Conservation (phyloP, 768 basidiomycete genomes). For the Hydnomerulius pinastri region DNA sequence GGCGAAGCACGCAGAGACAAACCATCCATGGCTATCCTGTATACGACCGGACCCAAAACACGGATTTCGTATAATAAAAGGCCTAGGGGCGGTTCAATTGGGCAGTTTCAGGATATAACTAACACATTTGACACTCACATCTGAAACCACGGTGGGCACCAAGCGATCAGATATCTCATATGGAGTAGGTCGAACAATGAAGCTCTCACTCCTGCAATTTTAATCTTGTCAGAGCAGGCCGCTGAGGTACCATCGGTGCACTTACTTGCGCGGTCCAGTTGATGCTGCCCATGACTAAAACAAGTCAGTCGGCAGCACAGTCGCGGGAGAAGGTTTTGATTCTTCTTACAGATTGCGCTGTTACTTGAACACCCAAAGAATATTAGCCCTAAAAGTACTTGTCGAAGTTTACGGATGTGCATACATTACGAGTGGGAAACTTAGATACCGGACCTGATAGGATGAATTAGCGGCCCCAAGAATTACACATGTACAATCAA, state of each 20-base stretch:
- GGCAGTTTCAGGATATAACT: not conserved
- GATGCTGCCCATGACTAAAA: conserved; percentile 7
- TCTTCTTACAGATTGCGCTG: conserved; percentile 10
- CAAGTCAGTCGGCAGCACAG: not conserved
- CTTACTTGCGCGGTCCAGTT: conserved; percentile 14
- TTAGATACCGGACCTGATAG: conserved; percentile 15
- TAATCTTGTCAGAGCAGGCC: not conserved
- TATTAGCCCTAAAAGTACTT: not conserved
- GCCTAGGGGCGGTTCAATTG: conserved; percentile 4
- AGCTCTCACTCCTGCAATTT: conserved; percentile 13
- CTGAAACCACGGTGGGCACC: not conserved
- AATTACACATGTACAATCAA: not conserved
- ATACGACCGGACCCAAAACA: conserved; percentile 15
- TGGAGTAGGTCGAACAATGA: not conserved
- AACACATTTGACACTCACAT: conserved; percentile 9
- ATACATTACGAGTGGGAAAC: conserved; percentile 15
- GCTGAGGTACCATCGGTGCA: not conserved
- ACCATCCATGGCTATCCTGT: conserved; percentile 21
- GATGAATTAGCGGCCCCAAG: too few species aligned
- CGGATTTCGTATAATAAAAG: conserved; percentile 15
- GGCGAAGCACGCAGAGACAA: not conserved
- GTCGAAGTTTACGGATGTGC: not conserved
- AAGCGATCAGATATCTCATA: not conserved
- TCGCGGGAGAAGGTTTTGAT: not conserved
- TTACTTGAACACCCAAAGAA: conserved; percentile 4